These are phyloP conservation scores for Sclerotinia minor DNA, from an alignment of 2,329 filamentous ascomycete species.

Conservation along the genomic window DNA sequence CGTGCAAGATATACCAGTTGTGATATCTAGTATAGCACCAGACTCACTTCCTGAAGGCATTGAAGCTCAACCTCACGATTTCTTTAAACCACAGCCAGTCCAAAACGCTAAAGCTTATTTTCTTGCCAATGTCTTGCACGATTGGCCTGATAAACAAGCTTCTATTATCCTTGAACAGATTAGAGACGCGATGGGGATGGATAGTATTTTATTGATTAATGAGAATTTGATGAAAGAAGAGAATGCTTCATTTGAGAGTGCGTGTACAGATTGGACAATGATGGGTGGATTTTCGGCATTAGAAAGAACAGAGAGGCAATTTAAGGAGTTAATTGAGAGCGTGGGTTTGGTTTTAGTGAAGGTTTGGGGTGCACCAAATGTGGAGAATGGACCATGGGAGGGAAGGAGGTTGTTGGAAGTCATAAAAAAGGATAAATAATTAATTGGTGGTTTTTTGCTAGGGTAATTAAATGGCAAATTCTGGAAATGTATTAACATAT, in stretches of 20 bases:
- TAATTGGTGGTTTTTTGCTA: no score
- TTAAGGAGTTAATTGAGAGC: conserved; percentile 4
- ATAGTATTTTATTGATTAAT: conserved; percentile 10
- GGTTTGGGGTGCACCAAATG: neutral
- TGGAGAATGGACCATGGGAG: neutral
- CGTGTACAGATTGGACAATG: conserved; percentile 16
- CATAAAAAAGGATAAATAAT: neutral
- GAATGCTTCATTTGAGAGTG: neutral
- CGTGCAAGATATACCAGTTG: conserved; percentile 15
- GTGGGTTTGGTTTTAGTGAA: neutral
- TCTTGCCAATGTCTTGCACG: conserved; percentile 10
- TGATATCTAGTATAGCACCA: conserved; percentile 2
- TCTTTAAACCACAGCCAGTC: conserved; percentile 6
- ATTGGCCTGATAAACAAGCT: conserved; percentile 23
- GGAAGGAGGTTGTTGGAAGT: conserved; percentile 21
- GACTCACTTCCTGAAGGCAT: conserved; percentile 2
- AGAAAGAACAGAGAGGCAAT: conserved; percentile 13
- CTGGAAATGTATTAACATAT: neutral
- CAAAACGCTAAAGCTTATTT: conserved; percentile 19
- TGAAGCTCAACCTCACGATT: conserved; percentile 9
- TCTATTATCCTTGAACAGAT: conserved; percentile 5
- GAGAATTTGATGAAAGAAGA: conserved; percentile 16
- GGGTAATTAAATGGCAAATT: no score
- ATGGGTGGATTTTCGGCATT: conserved; percentile 17
- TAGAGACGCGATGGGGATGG: conserved; percentile 12